Conservation (phyloP, 768 basidiomycete species). For the Mrakia blollopis region DNA sequence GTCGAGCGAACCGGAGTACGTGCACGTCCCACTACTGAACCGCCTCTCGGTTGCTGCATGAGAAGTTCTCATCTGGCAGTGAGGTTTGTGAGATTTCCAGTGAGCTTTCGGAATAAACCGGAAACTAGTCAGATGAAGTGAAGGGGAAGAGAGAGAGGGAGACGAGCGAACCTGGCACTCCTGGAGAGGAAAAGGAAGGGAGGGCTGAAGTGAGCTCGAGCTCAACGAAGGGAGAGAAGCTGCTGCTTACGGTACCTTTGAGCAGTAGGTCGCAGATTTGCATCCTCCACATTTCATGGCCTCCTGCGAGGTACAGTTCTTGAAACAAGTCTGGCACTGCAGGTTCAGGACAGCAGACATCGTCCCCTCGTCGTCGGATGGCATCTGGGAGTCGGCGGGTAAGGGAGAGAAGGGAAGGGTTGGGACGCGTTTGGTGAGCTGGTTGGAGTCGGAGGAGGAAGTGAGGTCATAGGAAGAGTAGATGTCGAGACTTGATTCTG, state of each 20-base stretch:
- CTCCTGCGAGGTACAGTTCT: conserved; percentile 45
- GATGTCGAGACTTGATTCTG: too few species aligned
- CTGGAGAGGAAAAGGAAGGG: conserved; percentile 55
- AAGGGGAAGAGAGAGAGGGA: neutral
- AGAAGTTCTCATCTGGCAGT: neutral
- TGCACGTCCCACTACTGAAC: too few species aligned
- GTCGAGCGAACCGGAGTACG: too few species aligned
- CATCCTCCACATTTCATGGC: conserved; percentile 50
- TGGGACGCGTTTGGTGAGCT: too few species aligned
- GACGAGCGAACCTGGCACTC: neutral
- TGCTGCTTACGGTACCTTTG: neutral
- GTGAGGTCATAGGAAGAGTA: too few species aligned
- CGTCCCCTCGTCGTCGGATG: too few species aligned
- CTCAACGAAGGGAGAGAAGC: too few species aligned
- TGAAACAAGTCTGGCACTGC: neutral
- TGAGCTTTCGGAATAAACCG: neutral
- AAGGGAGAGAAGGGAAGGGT: too few species aligned
- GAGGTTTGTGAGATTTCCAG: neutral
- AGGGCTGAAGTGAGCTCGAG: conserved; percentile 82
- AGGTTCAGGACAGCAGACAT: too few species aligned
- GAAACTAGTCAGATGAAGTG: neutral
- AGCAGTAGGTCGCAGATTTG: neutral
- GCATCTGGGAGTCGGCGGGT: neutral
- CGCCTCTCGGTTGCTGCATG: too few species aligned
- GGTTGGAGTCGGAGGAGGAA: too few species aligned